phyloP scores from a whole-genome alignment of 2,329 filamentous ascomycete genomes.

The Fusarium tjaetaba region DNA sequence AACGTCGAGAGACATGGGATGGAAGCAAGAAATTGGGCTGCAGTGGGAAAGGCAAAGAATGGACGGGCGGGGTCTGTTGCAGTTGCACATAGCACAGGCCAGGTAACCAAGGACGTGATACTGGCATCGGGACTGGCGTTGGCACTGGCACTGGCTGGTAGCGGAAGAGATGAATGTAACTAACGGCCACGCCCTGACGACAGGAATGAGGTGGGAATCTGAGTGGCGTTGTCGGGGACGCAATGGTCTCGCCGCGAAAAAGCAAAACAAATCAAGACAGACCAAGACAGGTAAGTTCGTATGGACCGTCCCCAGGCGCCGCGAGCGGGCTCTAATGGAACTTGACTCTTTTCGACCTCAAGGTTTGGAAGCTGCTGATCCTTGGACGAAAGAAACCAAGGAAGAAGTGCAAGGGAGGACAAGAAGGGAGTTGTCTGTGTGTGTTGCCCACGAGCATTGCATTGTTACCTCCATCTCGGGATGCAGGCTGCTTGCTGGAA shows the following conservation, averaged over 20 bases:
- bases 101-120: conserved; percentile 32
- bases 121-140: neutral
- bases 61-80: conserved; percentile 35
- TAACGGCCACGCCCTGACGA: conserved; percentile 36
- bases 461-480: conserved; percentile 24
- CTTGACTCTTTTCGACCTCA: conserved; percentile 32
- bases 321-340: conserved; percentile 23
- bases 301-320: conserved; percentile 33
- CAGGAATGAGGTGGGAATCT: conserved; percentile 41
- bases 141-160: neutral
- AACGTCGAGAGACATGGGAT: conserved; percentile 11
- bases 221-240: conserved; percentile 39
- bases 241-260: conserved; percentile 41
- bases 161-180: conserved; percentile 28
- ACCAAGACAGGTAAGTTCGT: neutral
- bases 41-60: conserved; percentile 17
- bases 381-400: conserved; percentile 8
- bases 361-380: conserved; percentile 35
- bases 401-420: conserved; percentile 31
- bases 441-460: conserved; percentile 13
- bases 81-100: conserved; percentile 41
- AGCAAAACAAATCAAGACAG: conserved; percentile 35
- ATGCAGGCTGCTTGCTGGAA: conserved; percentile 10
- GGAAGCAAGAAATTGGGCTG: conserved; percentile 31
- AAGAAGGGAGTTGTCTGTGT: conserved; percentile 5